A percentile compares a stretch with the other conserved stretches of the same genome.
Conservation (phyloP, 192 early-diverging fungal species). For the Backusella australiensis region DNA sequence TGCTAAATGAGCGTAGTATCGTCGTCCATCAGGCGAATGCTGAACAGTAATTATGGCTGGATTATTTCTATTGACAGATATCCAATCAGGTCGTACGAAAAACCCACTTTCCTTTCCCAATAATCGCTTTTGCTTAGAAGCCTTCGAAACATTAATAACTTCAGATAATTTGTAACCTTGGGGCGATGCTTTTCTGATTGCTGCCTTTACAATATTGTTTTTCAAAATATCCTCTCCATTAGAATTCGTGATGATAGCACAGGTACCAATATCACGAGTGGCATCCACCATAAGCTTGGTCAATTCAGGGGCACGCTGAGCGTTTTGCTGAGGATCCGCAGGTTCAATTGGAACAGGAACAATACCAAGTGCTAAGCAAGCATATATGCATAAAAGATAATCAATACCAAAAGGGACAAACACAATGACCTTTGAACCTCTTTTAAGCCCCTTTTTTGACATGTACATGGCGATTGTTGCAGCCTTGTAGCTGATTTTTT, state of each 20-base stretch:
- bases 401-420: constrained; percentile 69
- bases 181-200: constrained; percentile 23
- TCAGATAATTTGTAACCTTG: constrained; percentile 50
- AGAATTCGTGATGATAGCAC: constrained; percentile 59
- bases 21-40: constrained; percentile 47
- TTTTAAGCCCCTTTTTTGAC: constrained; percentile 55
- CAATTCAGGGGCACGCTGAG: constrained; percentile 62
- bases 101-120: constrained; percentile 60
- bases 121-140: constrained; percentile 59
- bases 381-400: constrained; percentile 67
- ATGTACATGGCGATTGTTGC: constrained; percentile 64
- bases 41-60: constrained; percentile 61
- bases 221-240: constrained; percentile 67
- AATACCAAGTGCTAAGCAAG: constrained; percentile 79
- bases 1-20: constrained; percentile 43
- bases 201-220: constrained; percentile 56
- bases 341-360: constrained; percentile 69
- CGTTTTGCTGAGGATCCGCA: constrained; percentile 63
- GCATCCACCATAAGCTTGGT: constrained; percentile 60
- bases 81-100: constrained; percentile 54
- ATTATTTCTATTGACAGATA: constrained; percentile 15
- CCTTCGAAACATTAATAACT: constrained; percentile 61
- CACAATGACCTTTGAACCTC: constrained; percentile 60
- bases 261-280: constrained; percentile 58
- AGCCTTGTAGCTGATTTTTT: constrained; percentile 66